A percentile compares a stretch with the other conserved stretches of the same genome.
Conservation (phyloP, 306 rosid genomes). For the Quercus mongolica region DNA sequence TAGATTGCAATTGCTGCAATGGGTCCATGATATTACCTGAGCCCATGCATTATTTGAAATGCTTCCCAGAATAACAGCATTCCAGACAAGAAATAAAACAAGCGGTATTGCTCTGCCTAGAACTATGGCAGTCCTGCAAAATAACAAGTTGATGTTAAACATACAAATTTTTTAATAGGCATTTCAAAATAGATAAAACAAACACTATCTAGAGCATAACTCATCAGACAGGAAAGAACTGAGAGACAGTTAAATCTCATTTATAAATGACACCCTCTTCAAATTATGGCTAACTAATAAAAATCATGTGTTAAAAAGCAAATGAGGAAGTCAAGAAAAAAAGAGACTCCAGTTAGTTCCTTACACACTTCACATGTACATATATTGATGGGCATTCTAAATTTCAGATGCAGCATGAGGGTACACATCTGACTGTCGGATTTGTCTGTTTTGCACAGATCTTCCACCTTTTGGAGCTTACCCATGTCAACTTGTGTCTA, state of each 20-base stretch:
- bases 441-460: not conserved
- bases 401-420: not conserved
- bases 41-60: slow-evolving; percentile 43
- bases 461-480: not conserved
- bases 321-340: not conserved
- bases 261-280: not conserved
- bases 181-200: not conserved
- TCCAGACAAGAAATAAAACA: slow-evolving; percentile 66
- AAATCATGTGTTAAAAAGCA: not conserved
- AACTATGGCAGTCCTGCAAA: slow-evolving; percentile 64
- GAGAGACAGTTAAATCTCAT: not conserved
- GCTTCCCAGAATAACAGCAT: slow-evolving; percentile 76
- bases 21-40: slow-evolving; percentile 50
- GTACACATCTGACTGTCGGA: not conserved
- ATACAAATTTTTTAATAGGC: not conserved
- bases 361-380: not conserved
- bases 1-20: slow-evolving; percentile 53
- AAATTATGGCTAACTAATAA: not conserved
- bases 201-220: not conserved
- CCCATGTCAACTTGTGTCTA: not conserved
- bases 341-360: not conserved
- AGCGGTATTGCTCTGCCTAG: slow-evolving; percentile 71
- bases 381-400: not conserved
- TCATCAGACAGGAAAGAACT: not conserved
- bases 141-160: slow-evolving; percentile 1